Conservation (phyloP, 2,329 filamentous ascomycete species). For the Hirsutella thompsonii region DNA sequence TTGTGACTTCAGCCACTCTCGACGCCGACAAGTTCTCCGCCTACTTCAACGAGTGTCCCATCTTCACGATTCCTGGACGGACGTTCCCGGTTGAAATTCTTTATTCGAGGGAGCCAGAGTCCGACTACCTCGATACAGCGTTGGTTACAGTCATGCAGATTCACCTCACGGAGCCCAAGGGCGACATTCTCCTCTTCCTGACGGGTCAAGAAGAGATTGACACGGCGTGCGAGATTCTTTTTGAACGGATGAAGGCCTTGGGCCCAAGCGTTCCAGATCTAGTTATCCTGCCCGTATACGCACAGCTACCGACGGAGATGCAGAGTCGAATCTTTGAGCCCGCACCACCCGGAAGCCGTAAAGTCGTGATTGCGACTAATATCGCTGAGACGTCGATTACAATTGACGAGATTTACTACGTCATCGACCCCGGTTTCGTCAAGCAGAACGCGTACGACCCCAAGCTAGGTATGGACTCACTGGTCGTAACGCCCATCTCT, state of each 20-base stretch:
- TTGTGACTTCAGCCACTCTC: conserved; percentile 91
- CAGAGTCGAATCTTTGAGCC: conserved; percentile 93
- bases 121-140: conserved; percentile 87
- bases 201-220: conserved; percentile 98
- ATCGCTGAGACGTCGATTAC: conserved; percentile 98
- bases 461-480: conserved; percentile 93
- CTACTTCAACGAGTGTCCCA: conserved; percentile 92
- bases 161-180: conserved; percentile 79
- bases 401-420: conserved; percentile 95
- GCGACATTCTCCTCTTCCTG: conserved; percentile 92
- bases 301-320: conserved; percentile 83
- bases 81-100: conserved; percentile 94
- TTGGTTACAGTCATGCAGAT: conserved; percentile 98
- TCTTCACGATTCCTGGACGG: conserved; percentile 89
- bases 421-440: conserved; percentile 92
- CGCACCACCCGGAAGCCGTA: conserved; percentile 70
- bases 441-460: conserved; percentile 97
- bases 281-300: conserved; percentile 91
- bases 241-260: conserved; percentile 90
- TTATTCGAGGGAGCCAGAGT: conserved; percentile 89
- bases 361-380: conserved; percentile 96
- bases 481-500: conserved; percentile 91
- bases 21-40: conserved; percentile 96
- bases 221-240: conserved; percentile 81
- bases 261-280: conserved; percentile 85